Evolutionary conservation across 2,329 filamentous ascomycete species (phyloP).

Genomic region (Thermoascus crustaceus): DNA sequence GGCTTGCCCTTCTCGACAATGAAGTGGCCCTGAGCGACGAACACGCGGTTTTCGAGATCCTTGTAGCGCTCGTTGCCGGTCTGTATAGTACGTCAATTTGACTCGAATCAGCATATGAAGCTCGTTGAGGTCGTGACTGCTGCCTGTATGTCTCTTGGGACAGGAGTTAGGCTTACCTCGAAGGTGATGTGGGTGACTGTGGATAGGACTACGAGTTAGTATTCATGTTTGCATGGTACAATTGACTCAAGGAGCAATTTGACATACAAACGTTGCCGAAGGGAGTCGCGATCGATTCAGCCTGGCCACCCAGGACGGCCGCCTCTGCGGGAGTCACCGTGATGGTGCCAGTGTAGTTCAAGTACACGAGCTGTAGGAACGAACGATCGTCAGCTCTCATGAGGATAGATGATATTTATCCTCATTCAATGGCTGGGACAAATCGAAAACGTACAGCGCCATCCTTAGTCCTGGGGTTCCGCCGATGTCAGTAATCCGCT

Average conservation of each 20-base stretch:
- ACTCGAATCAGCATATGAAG: not conserved
- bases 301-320: conserved; percentile 25
- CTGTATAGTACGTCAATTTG: conserved; percentile 12
- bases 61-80: conserved; percentile 37
- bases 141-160: too few relatives aligned
- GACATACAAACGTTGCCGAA: conserved; percentile 35
- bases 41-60: conserved; percentile 32
- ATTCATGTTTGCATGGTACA: not conserved
- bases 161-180: conserved; percentile 18
- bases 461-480: conserved; percentile 26
- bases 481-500: too few relatives aligned
- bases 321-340: conserved; percentile 24
- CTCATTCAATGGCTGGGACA: too few relatives aligned
- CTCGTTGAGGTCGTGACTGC: not conserved
- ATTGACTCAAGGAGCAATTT: not conserved
- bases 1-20: conserved; percentile 28
- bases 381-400: not conserved
- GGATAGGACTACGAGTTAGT: not conserved
- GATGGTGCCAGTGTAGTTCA: conserved; percentile 35
- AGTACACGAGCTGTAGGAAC: conserved; percentile 24
- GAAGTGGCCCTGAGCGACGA: conserved; percentile 35
- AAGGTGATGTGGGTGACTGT: conserved; percentile 31
- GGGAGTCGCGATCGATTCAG: conserved; percentile 26
- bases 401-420: too few relatives aligned
- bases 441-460: conserved; percentile 25